These are phyloP conservation scores for Fusarium hainanense DNA, from an alignment of 2,329 filamentous ascomycete species.

Conservation along the genomic window DNA sequence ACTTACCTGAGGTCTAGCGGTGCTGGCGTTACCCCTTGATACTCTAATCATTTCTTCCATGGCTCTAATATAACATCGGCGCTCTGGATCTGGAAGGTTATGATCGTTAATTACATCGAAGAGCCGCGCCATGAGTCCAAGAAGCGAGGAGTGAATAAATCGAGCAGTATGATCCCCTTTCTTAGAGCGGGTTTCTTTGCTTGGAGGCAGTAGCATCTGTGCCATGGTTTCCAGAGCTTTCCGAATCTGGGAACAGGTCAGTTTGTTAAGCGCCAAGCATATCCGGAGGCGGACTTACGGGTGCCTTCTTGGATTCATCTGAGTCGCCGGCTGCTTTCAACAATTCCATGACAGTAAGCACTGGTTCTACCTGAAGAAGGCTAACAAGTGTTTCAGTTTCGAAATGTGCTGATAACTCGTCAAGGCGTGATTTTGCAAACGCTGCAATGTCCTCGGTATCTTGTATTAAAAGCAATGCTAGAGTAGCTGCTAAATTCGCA, in stretches of 20 bases:
- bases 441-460: conserved; percentile 68
- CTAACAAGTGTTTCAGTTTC: conserved; percentile 72
- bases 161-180: conserved; percentile 70
- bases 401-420: conserved; percentile 77
- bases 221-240: conserved; percentile 61
- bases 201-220: conserved; percentile 53
- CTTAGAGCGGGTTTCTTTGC: conserved; percentile 58
- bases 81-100: conserved; percentile 71
- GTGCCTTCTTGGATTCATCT: conserved; percentile 63
- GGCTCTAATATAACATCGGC: conserved; percentile 80
- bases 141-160: conserved; percentile 84
- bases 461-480: conserved; percentile 70
- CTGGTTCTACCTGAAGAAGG: conserved; percentile 79
- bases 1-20: conserved; percentile 84
- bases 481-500: conserved; percentile 66
- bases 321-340: conserved; percentile 82
- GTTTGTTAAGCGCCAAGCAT: conserved; percentile 5
- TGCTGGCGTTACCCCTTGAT: conserved; percentile 76
- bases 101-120: conserved; percentile 81
- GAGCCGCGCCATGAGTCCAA: conserved; percentile 87
- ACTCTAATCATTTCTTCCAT: conserved; percentile 89
- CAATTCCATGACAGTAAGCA: conserved; percentile 81
- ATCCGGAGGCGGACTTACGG: conserved; percentile 59
- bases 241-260: conserved; percentile 56
- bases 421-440: conserved; percentile 75